phyloP scores from a whole-genome alignment of 2,329 filamentous ascomycete species.

The Verticillium nonalfalfae region DNA sequence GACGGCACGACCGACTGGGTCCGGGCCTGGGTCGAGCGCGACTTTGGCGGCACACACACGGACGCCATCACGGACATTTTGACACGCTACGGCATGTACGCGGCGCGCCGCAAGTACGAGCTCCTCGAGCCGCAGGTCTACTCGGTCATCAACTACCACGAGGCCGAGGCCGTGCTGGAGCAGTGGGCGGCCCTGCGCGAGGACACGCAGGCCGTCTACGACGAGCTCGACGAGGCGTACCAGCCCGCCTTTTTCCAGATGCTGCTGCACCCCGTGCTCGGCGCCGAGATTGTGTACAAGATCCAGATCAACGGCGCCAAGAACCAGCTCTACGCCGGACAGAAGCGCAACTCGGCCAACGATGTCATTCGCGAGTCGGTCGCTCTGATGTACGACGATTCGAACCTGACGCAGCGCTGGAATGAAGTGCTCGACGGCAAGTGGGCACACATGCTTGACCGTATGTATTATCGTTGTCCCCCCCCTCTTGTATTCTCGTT shows the following conservation, averaged over 20 bases:
- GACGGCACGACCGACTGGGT: constrained; percentile 52
- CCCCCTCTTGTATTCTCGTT: no score
- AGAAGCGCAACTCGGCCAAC: constrained; percentile 41
- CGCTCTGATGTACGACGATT: constrained; percentile 49
- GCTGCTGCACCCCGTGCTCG: constrained; percentile 48
- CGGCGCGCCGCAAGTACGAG: constrained; percentile 27
- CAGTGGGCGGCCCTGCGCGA: constrained; percentile 44
- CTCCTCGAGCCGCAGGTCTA: constrained; percentile 31
- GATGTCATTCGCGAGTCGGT: constrained; percentile 44
- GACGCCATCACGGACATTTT: constrained; percentile 41
- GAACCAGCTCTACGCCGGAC: constrained; percentile 36
- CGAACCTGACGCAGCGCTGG: constrained; percentile 48
- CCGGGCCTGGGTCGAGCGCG: constrained; percentile 46
- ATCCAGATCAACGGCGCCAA: constrained; percentile 38
- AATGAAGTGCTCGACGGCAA: constrained; percentile 53
- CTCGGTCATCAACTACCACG: constrained; percentile 50
- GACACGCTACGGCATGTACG: constrained; percentile 34
- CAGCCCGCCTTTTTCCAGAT: constrained; percentile 55
- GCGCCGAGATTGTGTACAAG: constrained; percentile 44
- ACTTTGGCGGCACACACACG: constrained; percentile 45
- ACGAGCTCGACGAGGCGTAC: constrained; percentile 39
- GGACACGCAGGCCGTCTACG: constrained; percentile 50
- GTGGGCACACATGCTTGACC: constrained; percentile 57
- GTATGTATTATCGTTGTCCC: no score
- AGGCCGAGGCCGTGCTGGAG: constrained; percentile 44